phyloP scores from a whole-genome alignment of 2,329 filamentous ascomycete species.

The Scedosporium dehoogii region DNA sequence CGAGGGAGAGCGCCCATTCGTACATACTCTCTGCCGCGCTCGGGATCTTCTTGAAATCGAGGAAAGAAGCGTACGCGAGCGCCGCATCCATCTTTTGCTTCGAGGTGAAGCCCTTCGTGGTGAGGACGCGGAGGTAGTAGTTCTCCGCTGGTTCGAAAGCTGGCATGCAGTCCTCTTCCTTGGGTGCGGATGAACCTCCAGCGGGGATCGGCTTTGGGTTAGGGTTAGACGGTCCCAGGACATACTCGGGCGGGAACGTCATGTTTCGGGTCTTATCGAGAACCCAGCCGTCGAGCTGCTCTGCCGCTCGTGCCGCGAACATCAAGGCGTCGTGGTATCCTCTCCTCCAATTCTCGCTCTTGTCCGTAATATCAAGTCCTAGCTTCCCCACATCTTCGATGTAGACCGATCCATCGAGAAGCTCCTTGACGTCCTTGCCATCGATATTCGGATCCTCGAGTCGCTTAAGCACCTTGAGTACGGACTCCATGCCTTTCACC shows the following conservation, averaged over 20 bases:
- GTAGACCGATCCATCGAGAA: constrained; percentile 41
- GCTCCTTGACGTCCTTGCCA: constrained; percentile 52
- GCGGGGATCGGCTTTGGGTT: constrained; percentile 62
- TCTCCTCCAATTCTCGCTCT: constrained; percentile 74
- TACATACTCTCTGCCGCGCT: constrained; percentile 64
- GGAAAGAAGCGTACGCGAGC: constrained; percentile 73
- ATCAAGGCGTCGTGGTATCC: constrained; percentile 81
- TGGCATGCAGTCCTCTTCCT: constrained; percentile 64
- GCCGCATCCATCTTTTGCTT: constrained; percentile 73
- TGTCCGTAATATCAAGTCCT: constrained; percentile 59
- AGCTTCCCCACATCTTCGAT: constrained; percentile 43
- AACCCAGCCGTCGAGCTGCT: constrained; percentile 73
- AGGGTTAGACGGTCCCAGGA: constrained; percentile 77
- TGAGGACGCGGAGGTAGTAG: constrained; percentile 75
- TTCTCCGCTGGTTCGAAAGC: constrained; percentile 62
- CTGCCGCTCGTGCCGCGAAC: constrained; percentile 63
- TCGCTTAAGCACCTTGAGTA: constrained; percentile 49
- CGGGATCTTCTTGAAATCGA: constrained; percentile 63
- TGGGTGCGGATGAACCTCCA: constrained; percentile 51
- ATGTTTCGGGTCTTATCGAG: constrained; percentile 56
- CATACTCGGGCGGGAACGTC: constrained; percentile 61
- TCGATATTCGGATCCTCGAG: constrained; percentile 62
- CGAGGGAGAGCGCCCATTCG: constrained; percentile 66
- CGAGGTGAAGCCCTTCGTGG: constrained; percentile 68
- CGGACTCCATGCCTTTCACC: constrained; percentile 52